These are phyloP conservation scores for Triticum monococcum DNA, from an alignment of 176 grass and related monocot genomes.

Conservation along the genomic window DNA sequence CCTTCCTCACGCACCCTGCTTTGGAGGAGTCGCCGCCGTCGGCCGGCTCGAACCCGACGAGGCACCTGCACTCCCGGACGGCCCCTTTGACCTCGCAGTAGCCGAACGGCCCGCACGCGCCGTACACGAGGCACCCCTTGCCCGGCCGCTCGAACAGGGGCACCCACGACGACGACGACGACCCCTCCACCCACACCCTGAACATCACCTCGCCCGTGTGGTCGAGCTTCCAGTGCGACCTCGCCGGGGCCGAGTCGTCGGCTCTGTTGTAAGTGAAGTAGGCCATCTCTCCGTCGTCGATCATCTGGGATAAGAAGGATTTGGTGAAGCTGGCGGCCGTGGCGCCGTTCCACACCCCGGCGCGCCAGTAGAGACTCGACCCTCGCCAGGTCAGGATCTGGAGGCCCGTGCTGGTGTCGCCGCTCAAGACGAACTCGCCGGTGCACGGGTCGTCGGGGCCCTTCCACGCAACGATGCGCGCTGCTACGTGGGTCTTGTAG, in stretches of 20 bases:
- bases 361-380: constrained; percentile 18
- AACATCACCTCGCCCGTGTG: neutral
- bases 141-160: neutral
- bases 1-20: neutral
- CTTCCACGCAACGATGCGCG: constrained; percentile 33
- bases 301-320: neutral
- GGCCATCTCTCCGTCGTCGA: neutral
- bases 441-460: constrained; percentile 29
- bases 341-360: constrained; percentile 32
- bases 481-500: neutral
- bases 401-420: constrained; percentile 26
- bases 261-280: neutral
- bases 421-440: constrained; percentile 47
- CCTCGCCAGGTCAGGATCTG: constrained; percentile 15
- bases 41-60: neutral
- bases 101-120: constrained; percentile 47
- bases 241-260: too few species aligned
- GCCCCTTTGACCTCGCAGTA: neutral
- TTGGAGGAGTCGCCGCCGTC: neutral
- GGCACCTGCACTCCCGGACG: neutral
- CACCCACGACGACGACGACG: neutral
- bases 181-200: neutral
- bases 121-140: constrained; percentile 53
- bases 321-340: neutral
- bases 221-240: constrained; percentile 26